phyloP scores from a whole-genome alignment of 805 yeast genomes.

The Kodamaea kakaduensis region DNA sequence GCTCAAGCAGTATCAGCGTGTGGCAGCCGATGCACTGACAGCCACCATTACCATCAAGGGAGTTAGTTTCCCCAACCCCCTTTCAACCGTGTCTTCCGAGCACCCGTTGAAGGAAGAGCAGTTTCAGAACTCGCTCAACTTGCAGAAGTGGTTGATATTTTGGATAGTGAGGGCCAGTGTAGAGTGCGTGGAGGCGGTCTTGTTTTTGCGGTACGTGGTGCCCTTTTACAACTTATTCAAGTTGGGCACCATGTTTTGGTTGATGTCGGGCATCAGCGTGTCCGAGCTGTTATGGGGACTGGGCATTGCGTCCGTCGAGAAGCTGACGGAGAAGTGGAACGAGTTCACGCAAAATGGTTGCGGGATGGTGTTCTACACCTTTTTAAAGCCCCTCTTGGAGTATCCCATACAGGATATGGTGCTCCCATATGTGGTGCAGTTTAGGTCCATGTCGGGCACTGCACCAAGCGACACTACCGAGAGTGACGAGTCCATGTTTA shows the following conservation, averaged over 20 bases:
- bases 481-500: conserved; percentile 8
- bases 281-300: conserved; percentile 1
- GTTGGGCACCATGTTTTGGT: conserved; percentile 18
- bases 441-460: conserved; percentile 2
- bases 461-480: conserved; percentile 1
- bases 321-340: conserved; percentile 19
- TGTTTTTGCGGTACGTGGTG: conserved; percentile 42
- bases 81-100: background rate
- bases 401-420: conserved; percentile 10
- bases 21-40: conserved; percentile 26
- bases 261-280: conserved; percentile 5
- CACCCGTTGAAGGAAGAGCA: conserved; percentile 7
- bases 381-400: conserved; percentile 27
- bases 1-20: conserved; percentile 38
- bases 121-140: conserved; percentile 6
- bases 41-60: conserved; percentile 34
- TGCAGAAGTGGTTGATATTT: conserved; percentile 44
- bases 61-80: conserved; percentile 33
- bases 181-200: conserved; percentile 36
- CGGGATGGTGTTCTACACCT: conserved; percentile 27
- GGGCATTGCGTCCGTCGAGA: conserved; percentile 2
- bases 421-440: conserved; percentile 4
- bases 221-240: conserved; percentile 55
- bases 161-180: conserved; percentile 61
- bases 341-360: conserved; percentile 28